Percentiles rank a stretch among this genome's conserved stretches.
These are phyloP conservation scores for Trichoderma erinaceum DNA, from an alignment of 495 filamentous ascomycete genomes.

Conservation along the genomic window DNA sequence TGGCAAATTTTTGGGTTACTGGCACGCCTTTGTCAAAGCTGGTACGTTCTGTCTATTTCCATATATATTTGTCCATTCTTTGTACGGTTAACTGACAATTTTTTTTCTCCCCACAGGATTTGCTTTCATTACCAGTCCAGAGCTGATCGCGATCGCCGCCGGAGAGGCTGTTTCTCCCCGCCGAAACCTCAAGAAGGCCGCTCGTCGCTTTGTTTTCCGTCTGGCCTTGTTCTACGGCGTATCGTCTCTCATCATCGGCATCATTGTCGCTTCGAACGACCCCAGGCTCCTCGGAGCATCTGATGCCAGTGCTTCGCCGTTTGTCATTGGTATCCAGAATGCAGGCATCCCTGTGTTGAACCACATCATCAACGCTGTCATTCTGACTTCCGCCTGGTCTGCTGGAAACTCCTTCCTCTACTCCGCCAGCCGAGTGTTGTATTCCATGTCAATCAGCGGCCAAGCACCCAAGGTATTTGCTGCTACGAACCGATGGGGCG, in stretches of 20 bases:
- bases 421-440: slow-evolving; percentile 72
- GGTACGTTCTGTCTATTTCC: not conserved
- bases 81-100: not conserved
- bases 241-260: slow-evolving; percentile 63
- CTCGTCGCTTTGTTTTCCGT: slow-evolving; percentile 62
- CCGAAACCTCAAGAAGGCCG: slow-evolving; percentile 66
- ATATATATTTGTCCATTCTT: not conserved
- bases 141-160: slow-evolving; percentile 57
- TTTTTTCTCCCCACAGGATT: slow-evolving; percentile 29
- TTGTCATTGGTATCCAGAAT: slow-evolving; percentile 42
- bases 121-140: slow-evolving; percentile 45
- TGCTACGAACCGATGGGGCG: slow-evolving; percentile 49
- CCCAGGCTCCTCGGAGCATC: slow-evolving; percentile 43
- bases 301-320: slow-evolving; percentile 55
- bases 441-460: slow-evolving; percentile 57
- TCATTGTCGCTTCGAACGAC: slow-evolving; percentile 56
- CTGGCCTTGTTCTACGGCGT: slow-evolving; percentile 69
- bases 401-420: slow-evolving; percentile 75
- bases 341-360: slow-evolving; percentile 40
- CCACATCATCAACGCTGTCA: slow-evolving; percentile 44
- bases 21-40: slow-evolving; percentile 40
- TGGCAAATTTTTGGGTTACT: slow-evolving; percentile 44
- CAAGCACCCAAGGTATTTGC: slow-evolving; percentile 56
- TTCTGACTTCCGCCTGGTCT: slow-evolving; percentile 47
- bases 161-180: slow-evolving; percentile 73